phyloP scores from a whole-genome alignment of 1,139 yeast species.

The Candida glucosophila region DNA sequence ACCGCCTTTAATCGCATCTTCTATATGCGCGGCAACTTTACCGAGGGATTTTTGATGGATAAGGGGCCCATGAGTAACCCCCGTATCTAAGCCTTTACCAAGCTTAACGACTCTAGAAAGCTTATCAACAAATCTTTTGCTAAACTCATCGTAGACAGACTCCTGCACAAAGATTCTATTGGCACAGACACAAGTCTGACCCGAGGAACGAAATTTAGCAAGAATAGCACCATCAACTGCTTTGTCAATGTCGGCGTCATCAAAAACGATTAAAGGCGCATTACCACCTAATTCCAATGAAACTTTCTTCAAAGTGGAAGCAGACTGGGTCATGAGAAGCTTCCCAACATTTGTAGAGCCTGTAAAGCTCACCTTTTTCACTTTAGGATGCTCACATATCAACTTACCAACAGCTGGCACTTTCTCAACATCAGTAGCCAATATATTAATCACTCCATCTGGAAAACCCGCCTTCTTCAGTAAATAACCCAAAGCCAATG shows the following conservation, averaged over 20 bases:
- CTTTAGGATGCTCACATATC: conserved; percentile 57
- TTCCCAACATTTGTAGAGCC: conserved; percentile 86
- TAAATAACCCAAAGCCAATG: conserved; percentile 69
- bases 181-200: conserved; percentile 87
- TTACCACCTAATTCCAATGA: conserved; percentile 91
- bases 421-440: conserved; percentile 51
- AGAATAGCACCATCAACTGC: conserved; percentile 70
- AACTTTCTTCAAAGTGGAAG: conserved; percentile 72
- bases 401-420: conserved; percentile 59
- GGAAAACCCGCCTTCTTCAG: conserved; percentile 81
- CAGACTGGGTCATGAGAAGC: conserved; percentile 66
- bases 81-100: conserved; percentile 67
- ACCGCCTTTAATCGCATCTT: conserved; percentile 69
- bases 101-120: conserved; percentile 44
- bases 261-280: conserved; percentile 85
- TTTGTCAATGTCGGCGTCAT: conserved; percentile 68
- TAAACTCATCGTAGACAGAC: conserved; percentile 53
- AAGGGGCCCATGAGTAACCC: conserved; percentile 74
- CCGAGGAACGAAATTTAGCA: conserved; percentile 60
- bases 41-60: conserved; percentile 58
- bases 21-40: conserved; percentile 64
- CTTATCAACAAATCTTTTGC: conserved; percentile 32
- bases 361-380: conserved; percentile 79
- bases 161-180: conserved; percentile 76
- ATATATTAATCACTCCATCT: conserved; percentile 70